A percentile compares a stretch with the other conserved stretches of the same genome.
These are phyloP conservation scores for Penicillium waksmanii DNA, from an alignment of 495 filamentous ascomycete species.

Conservation along the genomic window DNA sequence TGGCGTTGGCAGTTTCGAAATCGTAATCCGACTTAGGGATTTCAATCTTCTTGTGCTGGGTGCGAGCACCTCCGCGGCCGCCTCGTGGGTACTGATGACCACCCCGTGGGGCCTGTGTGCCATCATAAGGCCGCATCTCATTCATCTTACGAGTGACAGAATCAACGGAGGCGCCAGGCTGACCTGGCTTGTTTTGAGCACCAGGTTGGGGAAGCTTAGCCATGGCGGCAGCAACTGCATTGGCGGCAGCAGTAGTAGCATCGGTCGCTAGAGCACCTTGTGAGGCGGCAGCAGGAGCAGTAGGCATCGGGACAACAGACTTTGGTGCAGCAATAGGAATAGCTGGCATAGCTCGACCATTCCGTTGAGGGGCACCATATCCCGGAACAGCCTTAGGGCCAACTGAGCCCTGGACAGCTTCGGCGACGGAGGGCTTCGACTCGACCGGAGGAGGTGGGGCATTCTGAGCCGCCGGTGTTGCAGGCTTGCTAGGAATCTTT, in stretches of 20 bases:
- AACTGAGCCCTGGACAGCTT: slow-evolving; percentile 55
- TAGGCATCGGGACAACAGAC: slow-evolving; percentile 45
- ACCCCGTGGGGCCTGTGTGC: slow-evolving; percentile 53
- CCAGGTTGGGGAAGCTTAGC: slow-evolving; percentile 68
- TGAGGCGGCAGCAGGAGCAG: slow-evolving; percentile 34
- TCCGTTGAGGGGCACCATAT: slow-evolving; percentile 52
- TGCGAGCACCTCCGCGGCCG: slow-evolving; percentile 59
- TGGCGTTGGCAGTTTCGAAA: slow-evolving; percentile 89
- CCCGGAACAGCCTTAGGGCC: slow-evolving; percentile 45
- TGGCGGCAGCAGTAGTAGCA: slow-evolving; percentile 80
- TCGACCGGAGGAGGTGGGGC: slow-evolving; percentile 63
- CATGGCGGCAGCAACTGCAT: slow-evolving; percentile 89
- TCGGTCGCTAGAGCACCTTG: slow-evolving; percentile 56
- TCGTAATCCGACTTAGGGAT: slow-evolving; percentile 91
- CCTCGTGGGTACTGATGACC: slow-evolving; percentile 54
- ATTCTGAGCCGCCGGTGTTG: slow-evolving; percentile 44
- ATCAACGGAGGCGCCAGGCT: slow-evolving; percentile 62
- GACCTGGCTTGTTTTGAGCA: slow-evolving; percentile 46
- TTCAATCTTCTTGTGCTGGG: slow-evolving; percentile 71
- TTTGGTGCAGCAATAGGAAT: slow-evolving; percentile 57
- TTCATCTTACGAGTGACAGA: slow-evolving; percentile 83
- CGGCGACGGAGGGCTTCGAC: slow-evolving; percentile 63
- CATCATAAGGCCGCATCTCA: slow-evolving; percentile 76
- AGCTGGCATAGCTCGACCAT: slow-evolving; percentile 71
- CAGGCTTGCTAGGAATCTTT: slow-evolving; percentile 40